Evolutionary conservation across 2,329 filamentous ascomycete species (phyloP).

Genomic region (Colletotrichum gigasporum): DNA sequence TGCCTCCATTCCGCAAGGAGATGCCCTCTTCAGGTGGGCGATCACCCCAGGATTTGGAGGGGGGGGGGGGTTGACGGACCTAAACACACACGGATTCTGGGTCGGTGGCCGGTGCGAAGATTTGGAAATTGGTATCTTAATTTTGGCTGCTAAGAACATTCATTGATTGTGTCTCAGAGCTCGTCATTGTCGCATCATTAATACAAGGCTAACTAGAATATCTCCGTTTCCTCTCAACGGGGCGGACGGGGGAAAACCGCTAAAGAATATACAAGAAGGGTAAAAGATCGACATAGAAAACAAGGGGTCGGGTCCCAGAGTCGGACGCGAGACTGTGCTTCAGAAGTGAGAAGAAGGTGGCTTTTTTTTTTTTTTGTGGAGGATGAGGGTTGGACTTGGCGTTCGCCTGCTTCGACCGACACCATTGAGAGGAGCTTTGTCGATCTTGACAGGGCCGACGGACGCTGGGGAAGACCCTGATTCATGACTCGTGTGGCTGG

Average conservation of each 20-base stretch:
- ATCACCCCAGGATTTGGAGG: not conserved
- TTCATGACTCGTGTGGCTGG: conserved; percentile 20
- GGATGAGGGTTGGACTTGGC: too few relatives aligned
- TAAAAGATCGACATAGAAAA: conserved; percentile 4
- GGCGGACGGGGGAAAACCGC: not conserved
- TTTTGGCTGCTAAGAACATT: not conserved
- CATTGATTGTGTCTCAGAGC: conserved; percentile 23
- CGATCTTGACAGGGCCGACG: not conserved
- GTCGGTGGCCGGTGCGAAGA: too few relatives aligned
- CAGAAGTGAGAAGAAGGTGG: too few relatives aligned
- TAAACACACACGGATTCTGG: too few relatives aligned
- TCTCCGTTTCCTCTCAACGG: not conserved
- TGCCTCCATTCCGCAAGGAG: not conserved
- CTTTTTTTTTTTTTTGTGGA: not conserved
- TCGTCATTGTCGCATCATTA: not conserved
- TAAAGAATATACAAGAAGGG: conserved; percentile 7
- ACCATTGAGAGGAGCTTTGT: too few relatives aligned
- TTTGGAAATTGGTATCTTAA: not conserved
- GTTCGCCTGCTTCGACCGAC: too few relatives aligned
- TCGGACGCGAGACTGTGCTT: too few relatives aligned
- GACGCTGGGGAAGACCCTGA: not conserved
- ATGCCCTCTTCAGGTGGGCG: not conserved
- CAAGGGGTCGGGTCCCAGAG: not conserved
- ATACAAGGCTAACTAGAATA: not conserved
- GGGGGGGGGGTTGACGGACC: too few relatives aligned